phyloP scores from a whole-genome alignment of 129 eudicot species.

The Smallanthus sonchifolius region DNA sequence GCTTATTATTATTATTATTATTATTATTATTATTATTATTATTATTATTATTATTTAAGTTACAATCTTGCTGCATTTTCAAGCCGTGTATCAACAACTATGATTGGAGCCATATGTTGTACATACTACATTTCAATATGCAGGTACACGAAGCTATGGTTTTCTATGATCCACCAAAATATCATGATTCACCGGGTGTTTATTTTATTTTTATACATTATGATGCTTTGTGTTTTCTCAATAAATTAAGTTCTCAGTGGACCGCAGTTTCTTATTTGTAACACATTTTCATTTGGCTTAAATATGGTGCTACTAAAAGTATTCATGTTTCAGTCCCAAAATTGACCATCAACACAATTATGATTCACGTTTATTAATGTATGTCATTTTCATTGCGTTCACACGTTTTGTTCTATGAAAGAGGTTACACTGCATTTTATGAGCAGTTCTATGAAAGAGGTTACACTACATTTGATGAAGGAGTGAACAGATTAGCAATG shows the following conservation, averaged over 20 bases:
- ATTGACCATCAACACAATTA: too few species aligned
- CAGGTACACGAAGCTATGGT: conserved; percentile 95
- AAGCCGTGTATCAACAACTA: conserved; percentile 83
- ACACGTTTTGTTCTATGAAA: too few species aligned
- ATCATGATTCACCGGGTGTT: conserved; percentile 74
- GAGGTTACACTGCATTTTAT: too few species aligned
- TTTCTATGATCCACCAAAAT: conserved; percentile 92
- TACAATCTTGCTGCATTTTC: conserved; percentile 15
- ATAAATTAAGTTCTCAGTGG: too few species aligned
- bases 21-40: neutral
- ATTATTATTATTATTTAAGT: neutral
- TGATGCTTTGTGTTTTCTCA: too few species aligned
- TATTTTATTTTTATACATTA: neutral
- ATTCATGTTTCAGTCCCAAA: neutral
- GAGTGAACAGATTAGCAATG: too few species aligned
- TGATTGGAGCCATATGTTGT: conserved; percentile 89
- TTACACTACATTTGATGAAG: too few species aligned
- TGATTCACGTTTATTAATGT: too few species aligned
- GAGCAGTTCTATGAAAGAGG: too few species aligned
- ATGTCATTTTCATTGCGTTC: too few species aligned
- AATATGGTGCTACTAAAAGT: neutral
- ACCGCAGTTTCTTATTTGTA: neutral
- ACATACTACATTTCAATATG: conserved; percentile 90
- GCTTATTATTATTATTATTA: neutral
- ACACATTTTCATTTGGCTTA: neutral